These are phyloP conservation scores for Kodamaea neixiangensis DNA, from an alignment of 805 yeast genomes.

Conservation along the genomic window DNA sequence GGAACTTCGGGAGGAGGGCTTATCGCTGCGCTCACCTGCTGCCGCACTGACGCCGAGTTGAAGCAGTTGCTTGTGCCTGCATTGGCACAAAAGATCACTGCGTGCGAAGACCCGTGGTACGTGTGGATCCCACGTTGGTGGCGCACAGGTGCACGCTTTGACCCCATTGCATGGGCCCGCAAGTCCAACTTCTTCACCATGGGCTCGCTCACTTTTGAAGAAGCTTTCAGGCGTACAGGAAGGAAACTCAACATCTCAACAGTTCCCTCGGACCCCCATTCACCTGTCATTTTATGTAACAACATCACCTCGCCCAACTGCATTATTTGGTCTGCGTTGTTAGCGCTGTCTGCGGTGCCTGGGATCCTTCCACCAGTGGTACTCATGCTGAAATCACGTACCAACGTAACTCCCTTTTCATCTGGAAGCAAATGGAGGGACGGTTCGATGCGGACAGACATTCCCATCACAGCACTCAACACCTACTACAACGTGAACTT, in stretches of 20 bases:
- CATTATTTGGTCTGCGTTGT: conserved; percentile 74
- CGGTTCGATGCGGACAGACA: conserved; percentile 77
- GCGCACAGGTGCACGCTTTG: conserved; percentile 78
- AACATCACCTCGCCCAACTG: conserved; percentile 78
- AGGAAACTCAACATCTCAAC: conserved; percentile 71
- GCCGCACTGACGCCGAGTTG: conserved; percentile 70
- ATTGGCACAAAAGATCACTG: conserved; percentile 63
- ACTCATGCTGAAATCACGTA: conserved; percentile 61
- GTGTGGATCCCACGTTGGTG: conserved; percentile 67
- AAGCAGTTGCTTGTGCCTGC: conserved; percentile 56
- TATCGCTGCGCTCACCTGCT: conserved; percentile 70
- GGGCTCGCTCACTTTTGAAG: conserved; percentile 73
- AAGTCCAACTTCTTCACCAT: conserved; percentile 68
- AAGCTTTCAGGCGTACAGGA: conserved; percentile 69
- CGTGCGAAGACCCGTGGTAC: conserved; percentile 64
- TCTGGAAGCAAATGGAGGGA: conserved; percentile 78
- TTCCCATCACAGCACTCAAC: conserved; percentile 72
- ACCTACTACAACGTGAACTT: conserved; percentile 76
- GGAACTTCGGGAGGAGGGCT: conserved; percentile 86
- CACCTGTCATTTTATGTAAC: conserved; percentile 78
- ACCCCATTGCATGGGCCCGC: conserved; percentile 71
- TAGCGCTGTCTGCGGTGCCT: conserved; percentile 83
- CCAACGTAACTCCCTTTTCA: conserved; percentile 61
- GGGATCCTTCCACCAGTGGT: conserved; percentile 81
- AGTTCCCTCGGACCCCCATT: conserved; percentile 79